Evolutionary conservation across 2,329 filamentous ascomycete genomes (phyloP).

Genomic region (Periconia digitata): DNA sequence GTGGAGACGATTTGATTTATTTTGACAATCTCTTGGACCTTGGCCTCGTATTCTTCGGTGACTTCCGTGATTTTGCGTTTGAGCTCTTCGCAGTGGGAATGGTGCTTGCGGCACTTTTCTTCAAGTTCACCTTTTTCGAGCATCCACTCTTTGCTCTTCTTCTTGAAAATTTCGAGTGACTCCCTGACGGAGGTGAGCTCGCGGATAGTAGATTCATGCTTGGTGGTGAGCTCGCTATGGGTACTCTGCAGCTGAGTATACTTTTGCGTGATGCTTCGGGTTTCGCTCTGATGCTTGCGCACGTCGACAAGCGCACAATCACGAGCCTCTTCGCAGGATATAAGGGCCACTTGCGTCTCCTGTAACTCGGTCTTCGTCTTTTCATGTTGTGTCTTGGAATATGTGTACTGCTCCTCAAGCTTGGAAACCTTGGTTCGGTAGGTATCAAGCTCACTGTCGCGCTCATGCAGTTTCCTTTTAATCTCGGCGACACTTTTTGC

Average conservation of each 20-base stretch:
- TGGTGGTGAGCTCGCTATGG: conserved; percentile 19
- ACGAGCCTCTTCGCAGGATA: conserved; percentile 20
- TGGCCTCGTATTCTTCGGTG: conserved; percentile 3
- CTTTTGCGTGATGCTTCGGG: conserved; percentile 21
- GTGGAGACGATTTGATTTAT: conserved; percentile 6
- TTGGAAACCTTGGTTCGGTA: conserved; percentile 20
- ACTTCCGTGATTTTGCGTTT: conserved; percentile 7
- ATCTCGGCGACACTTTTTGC: conserved; percentile 21
- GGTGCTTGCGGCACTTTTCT: conserved; percentile 5
- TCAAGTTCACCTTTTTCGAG: conserved; percentile 3
- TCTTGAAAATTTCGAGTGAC: conserved; percentile 17
- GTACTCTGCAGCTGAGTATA: conserved; percentile 23
- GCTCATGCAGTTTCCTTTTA: conserved; percentile 25
- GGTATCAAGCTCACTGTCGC: conserved; percentile 21
- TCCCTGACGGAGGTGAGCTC: conserved; percentile 27
- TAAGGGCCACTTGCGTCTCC: conserved; percentile 17
- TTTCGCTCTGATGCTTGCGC: conserved; percentile 23
- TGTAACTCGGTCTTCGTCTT: conserved; percentile 21
- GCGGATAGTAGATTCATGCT: conserved; percentile 23
- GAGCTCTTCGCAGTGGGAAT: conserved; percentile 3
- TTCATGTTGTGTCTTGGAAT: conserved; percentile 13
- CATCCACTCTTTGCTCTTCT: conserved; percentile 20
- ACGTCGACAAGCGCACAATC: conserved; percentile 20
- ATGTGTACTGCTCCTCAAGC: conserved; percentile 8
- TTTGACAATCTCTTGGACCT: conserved; percentile 4